These are phyloP conservation scores for Chlorella vulgaris DNA, from an alignment of 139 green algal genomes.

Conservation along the genomic window DNA sequence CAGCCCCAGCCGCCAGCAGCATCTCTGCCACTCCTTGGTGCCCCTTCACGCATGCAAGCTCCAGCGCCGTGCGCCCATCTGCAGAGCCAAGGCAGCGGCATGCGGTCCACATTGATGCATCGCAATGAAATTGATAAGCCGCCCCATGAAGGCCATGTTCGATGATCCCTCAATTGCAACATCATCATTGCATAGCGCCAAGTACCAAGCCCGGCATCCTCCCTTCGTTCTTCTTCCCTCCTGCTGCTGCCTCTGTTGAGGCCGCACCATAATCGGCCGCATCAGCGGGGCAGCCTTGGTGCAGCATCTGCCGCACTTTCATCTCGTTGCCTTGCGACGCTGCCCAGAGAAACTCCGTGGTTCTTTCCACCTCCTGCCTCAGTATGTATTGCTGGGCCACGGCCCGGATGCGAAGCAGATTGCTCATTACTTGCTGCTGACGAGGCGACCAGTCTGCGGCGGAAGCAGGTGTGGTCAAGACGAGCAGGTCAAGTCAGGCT, in stretches of 20 bases:
- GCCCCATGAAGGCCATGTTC: too few relatives aligned
- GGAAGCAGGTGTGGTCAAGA: neutral
- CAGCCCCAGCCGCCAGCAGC: neutral
- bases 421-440: slow-evolving; percentile 50
- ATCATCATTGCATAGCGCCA: too few relatives aligned
- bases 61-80: slow-evolving; percentile 61
- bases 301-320: slow-evolving; percentile 56
- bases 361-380: slow-evolving; percentile 50
- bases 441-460: slow-evolving; percentile 24
- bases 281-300: slow-evolving; percentile 58
- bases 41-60: slow-evolving; percentile 59
- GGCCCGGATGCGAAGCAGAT: slow-evolving; percentile 52
- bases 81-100: neutral
- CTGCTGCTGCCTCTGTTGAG: too few relatives aligned
- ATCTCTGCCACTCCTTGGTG: slow-evolving; percentile 31
- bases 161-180: too few relatives aligned
- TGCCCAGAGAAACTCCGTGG: slow-evolving; percentile 53
- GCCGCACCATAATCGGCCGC: slow-evolving; percentile 52
- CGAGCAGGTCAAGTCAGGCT: too few relatives aligned
- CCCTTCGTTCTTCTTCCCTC: too few relatives aligned
- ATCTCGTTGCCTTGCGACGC: slow-evolving; percentile 41
- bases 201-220: too few relatives aligned
- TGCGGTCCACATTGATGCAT: neutral
- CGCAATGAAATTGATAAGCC: too few relatives aligned
- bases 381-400: slow-evolving; percentile 41